phyloP scores from a whole-genome alignment of 2,329 filamentous ascomycete genomes.

The Cladobotryum mycophilum region DNA sequence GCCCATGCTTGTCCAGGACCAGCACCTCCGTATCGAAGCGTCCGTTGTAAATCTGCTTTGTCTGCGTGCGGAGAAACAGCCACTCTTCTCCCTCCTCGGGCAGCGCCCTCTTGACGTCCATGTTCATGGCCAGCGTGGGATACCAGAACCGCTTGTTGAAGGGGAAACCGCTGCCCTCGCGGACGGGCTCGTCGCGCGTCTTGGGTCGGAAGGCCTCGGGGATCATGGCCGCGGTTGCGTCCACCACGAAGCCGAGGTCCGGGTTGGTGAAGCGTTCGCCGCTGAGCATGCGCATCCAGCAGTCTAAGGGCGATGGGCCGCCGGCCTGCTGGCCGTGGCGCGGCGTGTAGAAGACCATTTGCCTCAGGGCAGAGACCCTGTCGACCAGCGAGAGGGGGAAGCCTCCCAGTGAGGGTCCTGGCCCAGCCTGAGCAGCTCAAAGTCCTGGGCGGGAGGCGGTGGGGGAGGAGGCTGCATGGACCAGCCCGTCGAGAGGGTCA shows the following conservation, averaged over 20 bases:
- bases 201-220: conserved; percentile 45
- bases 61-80: conserved; percentile 58
- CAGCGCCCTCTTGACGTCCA: conserved; percentile 70
- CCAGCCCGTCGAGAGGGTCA: conserved; percentile 24
- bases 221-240: conserved; percentile 59
- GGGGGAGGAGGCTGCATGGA: conserved; percentile 9
- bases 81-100: conserved; percentile 65
- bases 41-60: conserved; percentile 64
- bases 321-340: conserved; percentile 16
- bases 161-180: conserved; percentile 16
- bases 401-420: conserved; percentile 26
- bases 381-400: conserved; percentile 15
- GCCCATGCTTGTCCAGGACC: conserved; percentile 45
- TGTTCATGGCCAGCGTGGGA: conserved; percentile 66
- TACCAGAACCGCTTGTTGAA: conserved; percentile 55
- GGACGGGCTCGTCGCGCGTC: conserved; percentile 14
- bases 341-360: conserved; percentile 23
- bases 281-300: conserved; percentile 58
- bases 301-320: conserved; percentile 17
- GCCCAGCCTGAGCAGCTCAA: conserved; percentile 18
- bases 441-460: conserved; percentile 19
- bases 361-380: conserved; percentile 20
- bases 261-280: conserved; percentile 58
- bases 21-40: conserved; percentile 68
- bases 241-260: conserved; percentile 58